Base-by-base conservation (phyloP, 306 rosid genomes). In the Fagus sylvatica region DNA sequence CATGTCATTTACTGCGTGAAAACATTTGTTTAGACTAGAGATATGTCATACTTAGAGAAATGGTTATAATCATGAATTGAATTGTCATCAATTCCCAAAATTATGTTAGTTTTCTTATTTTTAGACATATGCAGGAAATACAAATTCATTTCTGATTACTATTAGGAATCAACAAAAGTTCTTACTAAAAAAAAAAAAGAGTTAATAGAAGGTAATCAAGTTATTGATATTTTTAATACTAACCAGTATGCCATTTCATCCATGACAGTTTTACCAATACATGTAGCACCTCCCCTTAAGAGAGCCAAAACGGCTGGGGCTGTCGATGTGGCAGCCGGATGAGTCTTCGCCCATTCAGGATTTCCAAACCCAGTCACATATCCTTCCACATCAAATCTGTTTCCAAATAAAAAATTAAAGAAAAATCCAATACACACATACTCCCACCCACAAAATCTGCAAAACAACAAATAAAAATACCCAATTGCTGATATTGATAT, bases 171-270 rank as follows among this genome's bases (percentile, higher is more conserved):
- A 61, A 61, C 2, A 17, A 32, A 33, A 62, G 4, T 62, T 62
- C 41, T 7, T 39, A 37, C 70, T 4, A 0, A 16, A 1, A 37
- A 64, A 65, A 36, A 64, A 13, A n/a, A n/a, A n/a, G n/a, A n/a
- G 65, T 17, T 9, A 19, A 11, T 13, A 19, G 68, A 61, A 12
- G 28, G 10, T 8, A 62, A 34, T 62, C 30, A 36, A 37, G 49
- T 37, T 39, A 65, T 8, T 65, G 30, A 6, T 30, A 8, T 19
- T 19, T 51, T 17, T 13, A 39, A 7, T 17, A 46, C 82, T 13
- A 77, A 93, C 98, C 98, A 78, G 85, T 84, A 92, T 39, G 98
- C 98, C 98, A 92, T 87, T 91, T 95, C 98, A 76, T 95, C 98
- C 98, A 92, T 87, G 79, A 89, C 87, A 74, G 98, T 95, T 85